These are phyloP conservation scores for Camelina neglecta DNA, from an alignment of 345 rosid species.

Conservation along the genomic window DNA sequence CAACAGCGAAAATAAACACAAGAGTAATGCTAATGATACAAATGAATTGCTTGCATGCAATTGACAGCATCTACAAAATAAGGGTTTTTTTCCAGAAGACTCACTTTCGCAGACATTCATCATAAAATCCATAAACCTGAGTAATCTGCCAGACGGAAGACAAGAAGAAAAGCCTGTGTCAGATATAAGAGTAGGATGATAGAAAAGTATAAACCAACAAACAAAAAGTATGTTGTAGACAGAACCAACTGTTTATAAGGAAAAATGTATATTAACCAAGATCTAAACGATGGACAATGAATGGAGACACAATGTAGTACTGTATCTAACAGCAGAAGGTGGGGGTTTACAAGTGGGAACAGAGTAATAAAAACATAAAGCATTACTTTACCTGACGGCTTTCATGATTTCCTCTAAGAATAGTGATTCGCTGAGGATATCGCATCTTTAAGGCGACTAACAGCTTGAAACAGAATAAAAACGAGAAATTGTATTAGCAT, in stretches of 20 bases:
- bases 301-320: neutral
- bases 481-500: neutral
- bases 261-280: conserved; percentile 19
- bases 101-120: conserved; percentile 98
- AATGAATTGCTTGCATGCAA: conserved; percentile 28
- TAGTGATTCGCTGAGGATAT: conserved; percentile 87
- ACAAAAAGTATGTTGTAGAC: conserved; percentile 13
- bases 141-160: conserved; percentile 71
- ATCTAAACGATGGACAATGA: neutral
- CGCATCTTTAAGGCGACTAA: conserved; percentile 90
- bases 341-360: neutral
- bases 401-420: conserved; percentile 97
- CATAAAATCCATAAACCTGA: conserved; percentile 99
- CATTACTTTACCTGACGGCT: conserved; percentile 80
- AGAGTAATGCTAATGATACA: conserved; percentile 18
- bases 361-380: conserved; percentile 4
- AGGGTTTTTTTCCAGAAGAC: conserved; percentile 44
- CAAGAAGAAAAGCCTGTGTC: conserved; percentile 21
- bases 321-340: conserved; percentile 20
- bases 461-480: conserved; percentile 55
- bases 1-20: conserved; percentile 1
- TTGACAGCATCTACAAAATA: conserved; percentile 18
- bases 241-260: conserved; percentile 7
- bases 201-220: conserved; percentile 1
- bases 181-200: conserved; percentile 14